phyloP scores from a whole-genome alignment of 2,329 filamentous ascomycete species.

The Epichloe uncinata region DNA sequence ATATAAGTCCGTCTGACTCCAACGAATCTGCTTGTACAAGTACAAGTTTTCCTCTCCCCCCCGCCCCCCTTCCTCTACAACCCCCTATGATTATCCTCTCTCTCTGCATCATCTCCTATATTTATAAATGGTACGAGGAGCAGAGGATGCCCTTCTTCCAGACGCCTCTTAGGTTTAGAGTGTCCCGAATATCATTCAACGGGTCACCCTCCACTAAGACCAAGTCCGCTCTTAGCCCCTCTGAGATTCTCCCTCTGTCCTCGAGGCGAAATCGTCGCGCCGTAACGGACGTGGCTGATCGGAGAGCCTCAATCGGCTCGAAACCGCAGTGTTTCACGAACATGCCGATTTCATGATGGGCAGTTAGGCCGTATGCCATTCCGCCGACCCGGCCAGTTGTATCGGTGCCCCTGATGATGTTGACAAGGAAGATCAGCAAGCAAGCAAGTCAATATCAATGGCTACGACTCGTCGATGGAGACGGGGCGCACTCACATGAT shows the following conservation, averaged over 20 bases:
- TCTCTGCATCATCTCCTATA: too few species aligned
- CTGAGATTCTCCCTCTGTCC: conserved; percentile 7
- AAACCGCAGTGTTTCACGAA: conserved; percentile 8
- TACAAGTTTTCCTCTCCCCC: too few species aligned
- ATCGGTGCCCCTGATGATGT: conserved; percentile 7
- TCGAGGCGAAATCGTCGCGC: conserved; percentile 7
- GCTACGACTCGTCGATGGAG: too few species aligned
- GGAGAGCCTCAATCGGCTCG: conserved; percentile 8
- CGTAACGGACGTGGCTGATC: conserved; percentile 7
- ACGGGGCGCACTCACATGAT: conserved; percentile 6
- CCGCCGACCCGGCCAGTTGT: conserved; percentile 6
- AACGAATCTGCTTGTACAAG: too few species aligned
- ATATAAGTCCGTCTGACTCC: too few species aligned
- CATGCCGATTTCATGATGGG: conserved; percentile 9
- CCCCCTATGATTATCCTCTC: too few species aligned
- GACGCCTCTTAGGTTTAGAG: conserved; percentile 6
- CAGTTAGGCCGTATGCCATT: conserved; percentile 6
- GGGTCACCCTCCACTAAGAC: conserved; percentile 8
- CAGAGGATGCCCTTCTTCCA: conserved; percentile 8
- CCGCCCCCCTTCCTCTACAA: too few species aligned
- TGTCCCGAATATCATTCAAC: conserved; percentile 1
- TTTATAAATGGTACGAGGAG: conserved; percentile 1
- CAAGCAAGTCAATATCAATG: background rate
- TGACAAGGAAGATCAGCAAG: background rate
- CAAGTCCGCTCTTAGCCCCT: conserved; percentile 7